Evolutionary conservation across 176 grass and related monocot genomes (phyloP), one percentile per base, ranked within the genome.

Genomic region (Saccharum spontaneum): DNA sequence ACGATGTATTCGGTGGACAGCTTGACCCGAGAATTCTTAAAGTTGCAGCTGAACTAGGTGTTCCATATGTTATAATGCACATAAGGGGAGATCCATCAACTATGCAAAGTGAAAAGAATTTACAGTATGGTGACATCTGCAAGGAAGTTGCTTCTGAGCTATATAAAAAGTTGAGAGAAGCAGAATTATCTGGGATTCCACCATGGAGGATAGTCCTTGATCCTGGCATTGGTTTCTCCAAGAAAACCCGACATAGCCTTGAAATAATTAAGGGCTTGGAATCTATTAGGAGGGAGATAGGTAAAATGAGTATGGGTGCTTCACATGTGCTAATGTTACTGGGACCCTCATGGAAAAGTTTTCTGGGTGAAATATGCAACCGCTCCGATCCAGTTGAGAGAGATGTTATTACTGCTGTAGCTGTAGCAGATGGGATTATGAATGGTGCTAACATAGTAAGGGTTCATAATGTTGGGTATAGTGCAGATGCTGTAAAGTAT

Each of bases 171-270:
- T 23, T 98, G 59, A 91, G 69, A 83, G 73, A 79, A 83, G 93
- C 91, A 8, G 96, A 95, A 52, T 44, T 92, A 41, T 87, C 85
- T 50, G 93, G 91, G 10, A 92, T 98, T 80, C 93, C 96, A 0
- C 75, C 95, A 80, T 98, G 96, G 93, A 88, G 96, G 83, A 90
- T 98, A 65, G 84, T 95, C 52, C 37, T 94, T 83, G 96, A 98
- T 79, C 96, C 96, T 13, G 96, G 96, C 52, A 87, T 98, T 73
- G 91, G 93, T 5, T 98, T 98, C 81, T 98, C 96, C 59, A 94
- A 98, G 88, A 84, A 90, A 20, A 31, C 69, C 9, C 50, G 41
- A 24, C 91, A 98, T 17, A 93, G 94, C 78, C 65, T 89, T 76
- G 73, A 89, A 90, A n/a, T 92, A 45, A 89, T 90, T 30, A 75